Conservation (phyloP, 306 rosid species). For the Quercus berberidifolia region DNA sequence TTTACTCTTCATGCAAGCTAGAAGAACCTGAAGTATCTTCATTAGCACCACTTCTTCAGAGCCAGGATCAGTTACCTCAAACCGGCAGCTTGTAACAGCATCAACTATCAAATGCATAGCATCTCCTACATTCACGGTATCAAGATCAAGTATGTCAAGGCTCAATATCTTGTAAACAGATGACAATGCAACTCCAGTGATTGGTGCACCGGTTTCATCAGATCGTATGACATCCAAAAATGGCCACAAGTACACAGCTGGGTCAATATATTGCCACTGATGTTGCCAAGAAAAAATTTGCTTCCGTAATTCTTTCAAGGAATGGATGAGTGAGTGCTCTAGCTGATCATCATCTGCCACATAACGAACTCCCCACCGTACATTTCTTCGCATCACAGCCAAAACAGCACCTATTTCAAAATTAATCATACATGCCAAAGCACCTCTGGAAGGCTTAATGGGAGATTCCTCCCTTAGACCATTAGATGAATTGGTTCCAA, state of each 20-base stretch:
- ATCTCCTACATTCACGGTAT: constrained; percentile 74
- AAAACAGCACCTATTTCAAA: constrained; percentile 93
- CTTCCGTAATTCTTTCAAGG: constrained; percentile 73
- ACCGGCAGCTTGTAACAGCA: constrained; percentile 95
- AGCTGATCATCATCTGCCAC: constrained; percentile 93
- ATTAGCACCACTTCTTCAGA: constrained; percentile 90
- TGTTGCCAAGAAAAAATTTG: constrained; percentile 89
- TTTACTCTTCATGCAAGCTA: constrained; percentile 94
- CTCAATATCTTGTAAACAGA: constrained; percentile 94
- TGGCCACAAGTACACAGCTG: constrained; percentile 81
- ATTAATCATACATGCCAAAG: constrained; percentile 89
- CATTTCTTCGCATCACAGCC: constrained; percentile 97
- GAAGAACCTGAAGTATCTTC: constrained; percentile 96
- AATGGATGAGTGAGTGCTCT: constrained; percentile 86
- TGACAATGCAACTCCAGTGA: constrained; percentile 91
- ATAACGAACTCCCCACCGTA: constrained; percentile 89
- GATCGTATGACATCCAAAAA: constrained; percentile 94
- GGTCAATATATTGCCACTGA: constrained; percentile 86
- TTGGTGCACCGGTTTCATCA: constrained; percentile 94
- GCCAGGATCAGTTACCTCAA: constrained; percentile 90
- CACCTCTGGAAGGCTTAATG: constrained; percentile 46
- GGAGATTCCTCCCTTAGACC: constrained; percentile 81
- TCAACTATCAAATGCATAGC: constrained; percentile 95
- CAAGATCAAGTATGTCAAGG: constrained; percentile 79
- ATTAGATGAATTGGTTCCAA: constrained; percentile 67